Evolutionary conservation across 2,329 filamentous ascomycete genomes (phyloP).

Genomic region (Xylaria sp.): DNA sequence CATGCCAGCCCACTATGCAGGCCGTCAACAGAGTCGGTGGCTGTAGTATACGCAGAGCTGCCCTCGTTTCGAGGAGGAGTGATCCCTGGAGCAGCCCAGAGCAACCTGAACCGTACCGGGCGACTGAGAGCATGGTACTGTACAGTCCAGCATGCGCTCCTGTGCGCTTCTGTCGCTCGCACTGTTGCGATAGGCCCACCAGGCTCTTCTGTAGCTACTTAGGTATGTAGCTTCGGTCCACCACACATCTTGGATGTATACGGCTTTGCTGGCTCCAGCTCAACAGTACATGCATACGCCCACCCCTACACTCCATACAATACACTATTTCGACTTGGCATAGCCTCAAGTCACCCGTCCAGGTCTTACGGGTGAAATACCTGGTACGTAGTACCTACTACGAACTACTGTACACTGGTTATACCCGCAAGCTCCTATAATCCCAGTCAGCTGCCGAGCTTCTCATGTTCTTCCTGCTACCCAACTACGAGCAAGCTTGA

Average conservation of each 20-base stretch:
- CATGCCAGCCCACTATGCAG: too few species aligned
- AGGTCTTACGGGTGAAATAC: neutral
- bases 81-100: conserved; percentile 4
- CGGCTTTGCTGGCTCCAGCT: conserved; percentile 19
- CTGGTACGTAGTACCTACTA: neutral
- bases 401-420: neutral
- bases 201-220: neutral
- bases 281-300: neutral
- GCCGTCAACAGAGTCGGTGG: conserved; percentile 1
- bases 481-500: conserved; percentile 25
- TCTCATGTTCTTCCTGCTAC: conserved; percentile 21
- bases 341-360: conserved; percentile 3
- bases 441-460: conserved; percentile 18
- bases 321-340: neutral
- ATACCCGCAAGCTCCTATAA: conserved; percentile 3
- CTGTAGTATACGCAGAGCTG: neutral
- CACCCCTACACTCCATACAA: neutral
- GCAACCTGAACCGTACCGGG: neutral
- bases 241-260: conserved; percentile 6
- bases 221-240: neutral
- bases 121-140: neutral
- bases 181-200: conserved; percentile 2
- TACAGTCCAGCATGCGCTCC: too few species aligned
- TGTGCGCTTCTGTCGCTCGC: conserved; percentile 2
- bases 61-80: conserved; percentile 1